Evolutionary conservation across 495 filamentous ascomycete species (phyloP).

Genomic region (Aspergillus olivimuriae): DNA sequence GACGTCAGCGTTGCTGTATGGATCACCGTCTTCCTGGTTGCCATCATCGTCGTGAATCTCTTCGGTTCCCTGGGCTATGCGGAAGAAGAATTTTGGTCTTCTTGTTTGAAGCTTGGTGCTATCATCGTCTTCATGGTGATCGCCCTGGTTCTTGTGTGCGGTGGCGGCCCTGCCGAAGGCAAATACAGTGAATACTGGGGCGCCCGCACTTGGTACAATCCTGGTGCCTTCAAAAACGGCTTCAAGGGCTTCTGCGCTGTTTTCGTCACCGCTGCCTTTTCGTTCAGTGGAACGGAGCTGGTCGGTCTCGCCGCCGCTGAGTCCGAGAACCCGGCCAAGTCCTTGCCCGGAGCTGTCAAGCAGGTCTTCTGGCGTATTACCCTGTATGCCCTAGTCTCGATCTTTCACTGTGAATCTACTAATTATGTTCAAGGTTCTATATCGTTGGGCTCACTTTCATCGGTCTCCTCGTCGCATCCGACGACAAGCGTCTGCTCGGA

Average conservation of each 20-base stretch:
- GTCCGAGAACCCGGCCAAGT: slow-evolving; percentile 55
- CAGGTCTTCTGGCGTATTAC: slow-evolving; percentile 74
- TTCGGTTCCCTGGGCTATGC: slow-evolving; percentile 65
- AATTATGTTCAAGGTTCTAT: slow-evolving; percentile 48
- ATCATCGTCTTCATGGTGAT: slow-evolving; percentile 68
- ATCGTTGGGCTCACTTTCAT: slow-evolving; percentile 67
- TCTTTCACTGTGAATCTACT: background rate
- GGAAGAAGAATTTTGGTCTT: slow-evolving; percentile 46
- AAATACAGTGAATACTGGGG: slow-evolving; percentile 45
- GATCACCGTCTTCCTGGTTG: slow-evolving; percentile 57
- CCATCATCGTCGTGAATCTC: slow-evolving; percentile 33
- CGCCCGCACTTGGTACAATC: slow-evolving; percentile 57
- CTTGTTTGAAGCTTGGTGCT: slow-evolving; percentile 46
- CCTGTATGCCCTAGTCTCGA: slow-evolving; percentile 13
- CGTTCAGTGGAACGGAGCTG: slow-evolving; percentile 67
- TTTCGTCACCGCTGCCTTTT: slow-evolving; percentile 69
- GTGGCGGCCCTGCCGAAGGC: slow-evolving; percentile 49
- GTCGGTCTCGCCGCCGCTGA: slow-evolving; percentile 70
- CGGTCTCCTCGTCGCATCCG: slow-evolving; percentile 60
- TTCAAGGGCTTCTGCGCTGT: slow-evolving; percentile 69
- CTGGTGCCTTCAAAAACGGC: slow-evolving; percentile 58
- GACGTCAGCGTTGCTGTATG: slow-evolving; percentile 52
- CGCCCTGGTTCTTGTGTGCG: slow-evolving; percentile 60
- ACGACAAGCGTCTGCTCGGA: slow-evolving; percentile 39
- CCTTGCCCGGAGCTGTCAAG: slow-evolving; percentile 61